A percentile compares a stretch with the other conserved stretches of the same genome.
Evolutionary conservation across 2,329 filamentous ascomycete species (phyloP).

Genomic region (Clonostachys byssicola): DNA sequence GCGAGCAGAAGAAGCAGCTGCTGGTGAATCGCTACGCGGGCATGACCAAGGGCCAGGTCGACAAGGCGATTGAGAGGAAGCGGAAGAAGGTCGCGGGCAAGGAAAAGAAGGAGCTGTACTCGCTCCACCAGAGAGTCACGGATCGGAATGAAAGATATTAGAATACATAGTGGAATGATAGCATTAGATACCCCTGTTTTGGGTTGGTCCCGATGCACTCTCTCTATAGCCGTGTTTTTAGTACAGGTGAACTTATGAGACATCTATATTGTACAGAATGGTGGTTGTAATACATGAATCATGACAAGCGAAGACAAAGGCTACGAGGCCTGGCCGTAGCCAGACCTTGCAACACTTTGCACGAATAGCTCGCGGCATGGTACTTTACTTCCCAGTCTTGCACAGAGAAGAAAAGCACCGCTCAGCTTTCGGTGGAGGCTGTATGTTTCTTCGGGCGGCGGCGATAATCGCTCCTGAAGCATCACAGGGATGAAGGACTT

Average conservation of each 20-base stretch:
- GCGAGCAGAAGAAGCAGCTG: conserved; percentile 84
- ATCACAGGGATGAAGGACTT: conserved; percentile 86
- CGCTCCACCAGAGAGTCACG: conserved; percentile 18
- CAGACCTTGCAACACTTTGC: conserved; percentile 38
- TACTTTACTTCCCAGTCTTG: conserved; percentile 78
- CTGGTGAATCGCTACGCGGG: conserved; percentile 74
- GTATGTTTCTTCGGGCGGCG: conserved; percentile 96
- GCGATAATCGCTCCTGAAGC: conserved; percentile 81
- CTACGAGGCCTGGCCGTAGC: conserved; percentile 9
- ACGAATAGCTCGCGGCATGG: conserved; percentile 77
- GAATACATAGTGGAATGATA: too few relatives aligned
- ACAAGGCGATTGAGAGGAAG: conserved; percentile 79
- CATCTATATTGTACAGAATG: background rate
- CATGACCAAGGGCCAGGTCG: conserved; percentile 82
- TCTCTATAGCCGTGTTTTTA: too few relatives aligned
- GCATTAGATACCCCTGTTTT: too few relatives aligned
- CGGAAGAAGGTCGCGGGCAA: conserved; percentile 84
- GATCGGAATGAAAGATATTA: background rate
- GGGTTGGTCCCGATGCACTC: too few relatives aligned
- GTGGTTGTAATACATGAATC: background rate
- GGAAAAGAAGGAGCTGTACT: conserved; percentile 72
- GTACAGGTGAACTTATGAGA: too few relatives aligned
- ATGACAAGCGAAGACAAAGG: background rate
- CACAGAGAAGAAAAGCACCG: conserved; percentile 90
- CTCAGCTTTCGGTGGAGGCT: conserved; percentile 92